phyloP scores from a whole-genome alignment of 768 basidiomycete genomes.

The Filobasidium floriforme region DNA sequence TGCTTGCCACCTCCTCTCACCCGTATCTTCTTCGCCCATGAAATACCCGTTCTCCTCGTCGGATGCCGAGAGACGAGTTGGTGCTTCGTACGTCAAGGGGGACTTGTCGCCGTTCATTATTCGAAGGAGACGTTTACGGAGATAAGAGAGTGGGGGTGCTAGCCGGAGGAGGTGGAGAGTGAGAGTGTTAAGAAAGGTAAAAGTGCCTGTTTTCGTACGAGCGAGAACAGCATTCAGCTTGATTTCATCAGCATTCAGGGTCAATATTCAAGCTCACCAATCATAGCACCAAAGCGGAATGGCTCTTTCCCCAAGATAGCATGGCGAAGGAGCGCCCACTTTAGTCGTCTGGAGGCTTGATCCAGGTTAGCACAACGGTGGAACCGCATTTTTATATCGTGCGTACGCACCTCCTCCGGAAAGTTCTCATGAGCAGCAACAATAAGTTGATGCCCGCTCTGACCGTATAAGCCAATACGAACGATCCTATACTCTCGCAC shows the following conservation, averaged over 20 bases:
- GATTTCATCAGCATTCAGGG: too few species aligned
- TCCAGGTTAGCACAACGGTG: too few species aligned
- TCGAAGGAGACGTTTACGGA: slow-evolving; percentile 27
- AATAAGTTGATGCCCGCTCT: slow-evolving; percentile 76
- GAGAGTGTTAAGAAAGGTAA: slow-evolving; percentile 43
- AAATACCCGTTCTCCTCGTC: slow-evolving; percentile 22
- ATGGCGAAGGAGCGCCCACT: slow-evolving; percentile 62
- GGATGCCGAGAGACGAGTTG: slow-evolving; percentile 18
- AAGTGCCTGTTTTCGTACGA: slow-evolving; percentile 26
- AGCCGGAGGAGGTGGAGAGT: slow-evolving; percentile 41
- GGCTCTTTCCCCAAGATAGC: slow-evolving; percentile 79
- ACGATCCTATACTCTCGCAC: slow-evolving; percentile 57
- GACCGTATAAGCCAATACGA: slow-evolving; percentile 68
- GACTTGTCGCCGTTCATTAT: slow-evolving; percentile 13
- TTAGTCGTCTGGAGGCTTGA: slow-evolving; percentile 62
- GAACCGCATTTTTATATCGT: too few species aligned
- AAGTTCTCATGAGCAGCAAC: slow-evolving; percentile 64
- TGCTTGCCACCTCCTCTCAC: slow-evolving; percentile 43
- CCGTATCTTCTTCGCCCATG: slow-evolving; percentile 20
- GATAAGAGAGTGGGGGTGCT: slow-evolving; percentile 38
- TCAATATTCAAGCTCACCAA: slow-evolving; percentile 55
- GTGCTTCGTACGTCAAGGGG: slow-evolving; percentile 38
- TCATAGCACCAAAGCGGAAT: slow-evolving; percentile 76
- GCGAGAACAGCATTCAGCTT: not conserved
- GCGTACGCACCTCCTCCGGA: slow-evolving; percentile 57